Evolutionary conservation across 257 asterid species (phyloP), one percentile per base, ranked within the genome.

Genomic region (Penstemon newberryi): DNA sequence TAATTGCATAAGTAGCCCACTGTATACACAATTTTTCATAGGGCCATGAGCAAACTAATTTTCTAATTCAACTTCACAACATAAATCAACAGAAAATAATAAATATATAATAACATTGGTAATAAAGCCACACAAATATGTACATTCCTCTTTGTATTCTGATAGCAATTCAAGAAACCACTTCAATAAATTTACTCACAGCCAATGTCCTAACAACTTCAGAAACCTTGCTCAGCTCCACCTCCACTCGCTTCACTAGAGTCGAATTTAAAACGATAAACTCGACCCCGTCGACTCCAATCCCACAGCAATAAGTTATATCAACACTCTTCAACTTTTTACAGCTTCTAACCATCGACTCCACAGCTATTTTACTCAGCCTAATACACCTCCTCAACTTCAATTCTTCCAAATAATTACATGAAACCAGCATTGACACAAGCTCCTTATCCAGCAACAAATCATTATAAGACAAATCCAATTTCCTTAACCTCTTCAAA

Each of bases 401-500:
- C 87, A 92, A 54, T 15, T 92, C 96, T 36, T 39, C 65, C 87
- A 92, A 72, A 52, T 47, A 13, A 63, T 39, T 36, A 67, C 91
- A 86, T 0, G 98, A 89, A 10, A 73, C 88, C 5, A 92, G 82
- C 96, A 92, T 87, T 6, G 85, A 79, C 3, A 68, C 75, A 3
- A 92, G 67, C 75, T 86, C 96, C 76, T 85, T 89, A 74, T 92
- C 96, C 0, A 63, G 40, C 82, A 92, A 76, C 85, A 68, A 77
- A 53, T 84, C 87, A 68, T 89, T 87, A 56, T 83, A 79, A 51
- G 98, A 92, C 84, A 92, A 79, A 56, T 89, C 96, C 70, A 92
- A 38, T 60, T 71, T 86, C 87, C 80, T 81, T 63, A 92, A 42
- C 18, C 71, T 74, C 85, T 67, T 87, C 81, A 86, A 79, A 59